Base-by-base conservation (phyloP, 2,329 filamentous ascomycete genomes). In the Colletotrichum eleusines region DNA sequence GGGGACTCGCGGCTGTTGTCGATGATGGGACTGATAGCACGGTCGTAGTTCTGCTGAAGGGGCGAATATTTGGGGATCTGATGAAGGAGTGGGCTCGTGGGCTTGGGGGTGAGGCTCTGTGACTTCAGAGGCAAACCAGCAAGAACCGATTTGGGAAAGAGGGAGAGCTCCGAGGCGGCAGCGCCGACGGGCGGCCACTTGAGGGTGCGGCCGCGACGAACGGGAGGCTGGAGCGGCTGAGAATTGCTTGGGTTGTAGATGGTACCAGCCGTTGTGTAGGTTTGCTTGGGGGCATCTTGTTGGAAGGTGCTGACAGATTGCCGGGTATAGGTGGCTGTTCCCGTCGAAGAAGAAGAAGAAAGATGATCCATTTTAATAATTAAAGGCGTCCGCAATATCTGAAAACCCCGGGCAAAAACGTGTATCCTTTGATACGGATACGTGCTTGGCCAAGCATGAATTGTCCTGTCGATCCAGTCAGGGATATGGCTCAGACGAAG, bases 181-280 rank as follows among this genome's bases (percentile, higher is more conserved):
- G 69, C 60, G 38, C 74, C 74, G 18, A 78, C 75, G 16, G 76
- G 75, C 20, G 77, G 73, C 79, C 80, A 84, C 76, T 84, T 85
- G 73, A 82, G 74, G 42, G 81, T 80, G 63, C 87, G 84, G 20
- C 84, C 84, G 72, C 86, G 84, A 65, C 87, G 84, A 67, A 83
- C 77, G 40, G 87, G 87, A 54, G 87, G 82, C 72, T 87, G 86
- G 33, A 88, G 79, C 18, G 84, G 84, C 51, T 82, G 80, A 18
- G 81, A 76, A 18, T 81, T 78, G 69, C 81, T 81, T 3, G 86
- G 85, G 42, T 86, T 86, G 78, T 86, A 88, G 57, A 87, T 80
- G 5, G 87, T 88, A n/a, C 87, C 87, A 28, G 87, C 87, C 9
- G 87, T 88, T 20, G 86, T 88, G 75, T 88, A 89, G 54, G 82